Evolutionary conservation across 2,329 filamentous ascomycete species (phyloP), one percentile per base, ranked within the genome.

Genomic region (Scorias spongiosa): DNA sequence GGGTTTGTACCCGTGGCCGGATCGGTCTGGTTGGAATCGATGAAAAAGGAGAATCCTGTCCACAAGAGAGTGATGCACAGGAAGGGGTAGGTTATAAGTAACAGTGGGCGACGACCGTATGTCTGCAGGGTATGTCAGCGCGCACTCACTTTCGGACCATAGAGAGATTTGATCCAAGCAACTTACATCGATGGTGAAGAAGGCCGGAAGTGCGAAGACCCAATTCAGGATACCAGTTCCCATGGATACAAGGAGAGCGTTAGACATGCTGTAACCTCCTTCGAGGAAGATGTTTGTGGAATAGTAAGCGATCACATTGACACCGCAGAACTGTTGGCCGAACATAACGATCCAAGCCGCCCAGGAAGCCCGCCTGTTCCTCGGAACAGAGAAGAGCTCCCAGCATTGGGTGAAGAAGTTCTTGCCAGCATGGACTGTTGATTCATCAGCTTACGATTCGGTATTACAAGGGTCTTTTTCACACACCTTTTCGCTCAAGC

Each of bases 11-110:
- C 32, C 4, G 32, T 36, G 9, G 32, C 41, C 4, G 18, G 42
- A 42, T 53, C 54, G 12, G 32, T 36, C 12, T 12, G 32, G 32
- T 36, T 9, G 32, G 32, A 29, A 46, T 36, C 7, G 57, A 57
- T 49, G 42, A 53, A 56, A 42, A 66, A 53, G 18, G 54, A 60
- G 39, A 64, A 51, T 57, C 68, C 48, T 4, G 64, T 63, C 51
- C 67, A 64, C 42, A 72, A 63, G n/a, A 70, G 59, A 48, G 67
- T 66, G 5, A 68, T 59, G 11, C 54, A 53, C 65, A 68, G 66
- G 2, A 64, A 50, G 1, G 65, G 65, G 47, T 66, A 66, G 1
- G 64, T 67, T n/a, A 57, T 60, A 1, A 66, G 55, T 1, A 66
- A 55, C 1, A 67, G 49, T 10, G 60, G 64, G 7, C 65, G 59